Percentiles rank a stretch among this genome's conserved stretches.
Evolutionary conservation across 352 stramenopile species (phyloP).

Genomic region (Phytophthora kernoviae): DNA sequence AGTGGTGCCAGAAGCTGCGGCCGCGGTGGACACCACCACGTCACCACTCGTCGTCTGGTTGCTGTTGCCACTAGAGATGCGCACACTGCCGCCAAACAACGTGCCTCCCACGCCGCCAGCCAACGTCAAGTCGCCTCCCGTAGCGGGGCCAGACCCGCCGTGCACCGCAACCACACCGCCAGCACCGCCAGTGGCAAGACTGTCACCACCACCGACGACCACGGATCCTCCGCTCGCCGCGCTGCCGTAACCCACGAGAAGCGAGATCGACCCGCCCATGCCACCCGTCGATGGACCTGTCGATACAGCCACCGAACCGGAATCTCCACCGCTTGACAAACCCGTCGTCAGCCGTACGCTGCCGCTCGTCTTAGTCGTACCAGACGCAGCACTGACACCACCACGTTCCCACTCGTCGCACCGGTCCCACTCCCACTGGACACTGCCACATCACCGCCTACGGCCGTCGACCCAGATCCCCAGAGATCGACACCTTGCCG

Average conservation of each 20-base stretch:
- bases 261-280: constrained; percentile 10
- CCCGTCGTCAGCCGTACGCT: constrained; percentile 1
- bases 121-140: constrained; percentile 4
- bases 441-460: background rate
- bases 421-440: background rate
- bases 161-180: constrained; percentile 4
- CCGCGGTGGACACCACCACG: constrained; percentile 11
- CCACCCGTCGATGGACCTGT: constrained; percentile 3
- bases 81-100: constrained; percentile 3
- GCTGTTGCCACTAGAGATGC: constrained; percentile 2
- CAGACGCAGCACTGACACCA: constrained; percentile 3
- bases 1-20: background rate
- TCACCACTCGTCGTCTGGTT: constrained; percentile 6
- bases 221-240: background rate
- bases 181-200: background rate
- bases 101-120: background rate
- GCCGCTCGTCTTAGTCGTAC: constrained; percentile 3
- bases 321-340: background rate
- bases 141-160: background rate
- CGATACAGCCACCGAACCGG: constrained; percentile 6
- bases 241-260: constrained; percentile 4
- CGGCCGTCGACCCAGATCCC: background rate
- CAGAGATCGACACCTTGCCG: background rate
- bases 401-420: constrained; percentile 13
- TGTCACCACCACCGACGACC: background rate